phyloP scores from a whole-genome alignment of 2,329 filamentous ascomycete species.

The Fusarium tricinctum region DNA sequence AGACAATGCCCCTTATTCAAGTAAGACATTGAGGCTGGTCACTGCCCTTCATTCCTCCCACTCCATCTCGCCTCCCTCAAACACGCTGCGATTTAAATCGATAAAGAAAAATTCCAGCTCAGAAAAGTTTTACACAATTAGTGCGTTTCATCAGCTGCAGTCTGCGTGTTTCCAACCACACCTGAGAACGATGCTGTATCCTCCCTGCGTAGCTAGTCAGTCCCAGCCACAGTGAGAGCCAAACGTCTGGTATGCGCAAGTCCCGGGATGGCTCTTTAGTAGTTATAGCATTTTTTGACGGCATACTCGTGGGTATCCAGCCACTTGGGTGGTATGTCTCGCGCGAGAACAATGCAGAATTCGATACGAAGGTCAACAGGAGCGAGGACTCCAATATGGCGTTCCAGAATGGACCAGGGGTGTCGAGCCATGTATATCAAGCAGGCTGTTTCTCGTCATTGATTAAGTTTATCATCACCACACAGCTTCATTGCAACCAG shows the following conservation, averaged over 20 bases:
- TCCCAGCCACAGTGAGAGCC: constrained; percentile 16
- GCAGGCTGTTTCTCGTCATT: background rate
- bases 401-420: constrained; percentile 29
- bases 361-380: constrained; percentile 6
- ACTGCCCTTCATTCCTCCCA: constrained; percentile 40
- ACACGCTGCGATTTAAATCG: constrained; percentile 8
- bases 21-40: constrained; percentile 39
- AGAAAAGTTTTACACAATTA: background rate
- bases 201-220: constrained; percentile 26
- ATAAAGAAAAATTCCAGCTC: constrained; percentile 13
- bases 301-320: constrained; percentile 10
- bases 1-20: background rate
- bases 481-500: background rate
- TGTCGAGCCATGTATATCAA: constrained; percentile 38
- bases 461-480: constrained; percentile 5
- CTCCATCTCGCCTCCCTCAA: constrained; percentile 27
- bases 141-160: constrained; percentile 10
- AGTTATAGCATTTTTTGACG: constrained; percentile 9
- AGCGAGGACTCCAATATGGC: constrained; percentile 1
- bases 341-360: constrained; percentile 33
- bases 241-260: constrained; percentile 11
- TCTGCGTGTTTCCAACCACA: constrained; percentile 9
- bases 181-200: background rate
- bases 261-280: constrained; percentile 8
- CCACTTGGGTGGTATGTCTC: constrained; percentile 30